Base-by-base conservation (phyloP, 192 early-diverging fungal genomes). In the Coemansia sp. region DNA sequence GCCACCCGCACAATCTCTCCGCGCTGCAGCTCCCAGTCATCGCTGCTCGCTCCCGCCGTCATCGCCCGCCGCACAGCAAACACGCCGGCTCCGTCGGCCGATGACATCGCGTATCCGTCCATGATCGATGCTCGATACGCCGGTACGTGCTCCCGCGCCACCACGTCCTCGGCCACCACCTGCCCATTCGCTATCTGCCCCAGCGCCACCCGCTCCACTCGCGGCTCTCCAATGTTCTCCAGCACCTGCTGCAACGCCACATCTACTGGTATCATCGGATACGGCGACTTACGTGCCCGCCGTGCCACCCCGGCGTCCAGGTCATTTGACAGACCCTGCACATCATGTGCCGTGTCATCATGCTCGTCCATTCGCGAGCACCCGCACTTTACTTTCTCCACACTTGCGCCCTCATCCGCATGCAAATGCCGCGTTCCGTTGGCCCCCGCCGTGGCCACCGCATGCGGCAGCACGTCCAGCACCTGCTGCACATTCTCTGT, bases 41-140 rank as follows among this genome's bases (percentile, higher is more conserved):
- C 19, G 22, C 19, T 5, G 4, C 22, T n/a, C 8, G 9, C 54
- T 2, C 88, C 87, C 1, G 93, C 91, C 12, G 86, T 83, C 11
- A 87, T 72, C 0, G 82, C 74, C 0, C 79, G 66, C 6, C 76
- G 75, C 1, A 98, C 91, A 2, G 85, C 75, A 73, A 89, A 95
- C 2, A 70, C 75, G 1, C 94, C 96, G 11, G 90, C 86, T 2
- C 93, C 94, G 75, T 95, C 91, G 2, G 84, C 71, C 5, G 86
- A 89, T 82, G 89, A 66, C 37, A 98, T 90, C 2, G 96, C 94
- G 73, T 98, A 98, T 12, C 96, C 96, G 76, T 98, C 96, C 28
- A 98, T 87, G 26, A 95, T 87, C 0, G 91, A 90, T 9, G 96
- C 94, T 2, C 87, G 85, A 66, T 90, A 97, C 9, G 79, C 90